Evolutionary conservation across 75 land plant species (phyloP).

Genomic region (Pinus taeda): DNA sequence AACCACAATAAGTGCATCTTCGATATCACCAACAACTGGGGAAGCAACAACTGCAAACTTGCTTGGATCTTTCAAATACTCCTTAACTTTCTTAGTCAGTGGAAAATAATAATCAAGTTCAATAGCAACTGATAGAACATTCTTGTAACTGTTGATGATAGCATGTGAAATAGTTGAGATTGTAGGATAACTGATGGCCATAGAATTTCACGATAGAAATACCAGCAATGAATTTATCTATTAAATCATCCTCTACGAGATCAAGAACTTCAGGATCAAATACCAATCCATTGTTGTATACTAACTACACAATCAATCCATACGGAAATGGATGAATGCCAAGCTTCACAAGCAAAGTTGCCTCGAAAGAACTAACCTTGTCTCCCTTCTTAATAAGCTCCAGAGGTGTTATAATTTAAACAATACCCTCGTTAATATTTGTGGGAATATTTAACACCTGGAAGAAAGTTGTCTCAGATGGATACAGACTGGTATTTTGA

Average conservation of each 20-base stretch:
- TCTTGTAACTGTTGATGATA: constrained; percentile 72
- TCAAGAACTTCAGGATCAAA: constrained; percentile 9
- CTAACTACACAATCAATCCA: constrained; percentile 52
- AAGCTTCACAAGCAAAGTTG: no score
- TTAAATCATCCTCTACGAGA: constrained; percentile 44
- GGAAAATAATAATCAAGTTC: constrained; percentile 53
- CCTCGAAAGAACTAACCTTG: no score
- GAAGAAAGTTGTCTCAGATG: no score
- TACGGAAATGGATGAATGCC: constrained; percentile 16
- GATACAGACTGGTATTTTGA: no score
- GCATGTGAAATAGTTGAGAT: constrained; percentile 69
- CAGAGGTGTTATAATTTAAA: no score
- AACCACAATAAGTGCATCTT: no score
- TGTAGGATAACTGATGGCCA: constrained; percentile 64
- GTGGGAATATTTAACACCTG: no score
- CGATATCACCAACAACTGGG: no score
- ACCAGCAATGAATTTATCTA: constrained; percentile 39
- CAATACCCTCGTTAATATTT: no score
- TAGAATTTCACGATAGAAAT: constrained; percentile 32
- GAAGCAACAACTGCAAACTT: no score
- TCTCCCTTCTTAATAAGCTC: no score
- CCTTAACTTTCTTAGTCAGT: constrained; percentile 25
- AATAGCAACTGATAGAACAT: constrained; percentile 60
- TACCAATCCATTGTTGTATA: constrained; percentile 62
- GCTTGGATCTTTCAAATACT: no score